Evolutionary conservation across 2,329 filamentous ascomycete genomes (phyloP).

Genomic region (Phaeosphaeriaceae sp.): DNA sequence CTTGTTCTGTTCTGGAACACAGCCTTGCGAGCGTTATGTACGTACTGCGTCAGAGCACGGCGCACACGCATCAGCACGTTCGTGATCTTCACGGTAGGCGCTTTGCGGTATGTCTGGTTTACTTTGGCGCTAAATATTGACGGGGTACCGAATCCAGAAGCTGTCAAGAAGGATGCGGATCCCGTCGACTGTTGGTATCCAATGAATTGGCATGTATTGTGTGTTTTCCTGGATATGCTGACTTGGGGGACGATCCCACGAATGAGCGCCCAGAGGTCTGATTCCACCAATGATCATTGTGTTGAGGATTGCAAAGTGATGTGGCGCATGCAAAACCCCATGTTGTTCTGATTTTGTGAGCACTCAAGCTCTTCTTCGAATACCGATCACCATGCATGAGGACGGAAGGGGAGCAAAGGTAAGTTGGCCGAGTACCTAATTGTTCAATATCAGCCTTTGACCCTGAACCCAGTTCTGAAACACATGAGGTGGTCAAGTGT

Average conservation of each 20-base stretch:
- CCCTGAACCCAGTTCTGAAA: constrained; percentile 1
- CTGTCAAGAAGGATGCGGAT: background rate
- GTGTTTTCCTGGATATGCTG: background rate
- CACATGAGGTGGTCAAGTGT: background rate
- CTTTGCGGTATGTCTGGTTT: background rate
- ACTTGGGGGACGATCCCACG: background rate
- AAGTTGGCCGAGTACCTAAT: background rate
- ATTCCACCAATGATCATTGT: background rate
- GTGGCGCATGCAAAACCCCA: background rate
- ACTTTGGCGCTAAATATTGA: background rate
- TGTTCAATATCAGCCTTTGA: background rate
- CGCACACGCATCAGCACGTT: background rate
- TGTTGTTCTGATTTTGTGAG: background rate
- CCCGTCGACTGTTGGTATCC: background rate
- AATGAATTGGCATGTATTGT: background rate
- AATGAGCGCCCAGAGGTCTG: background rate
- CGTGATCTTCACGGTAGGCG: background rate
- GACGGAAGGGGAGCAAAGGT: background rate
- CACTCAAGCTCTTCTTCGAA: background rate
- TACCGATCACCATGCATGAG: background rate
- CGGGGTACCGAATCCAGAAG: background rate
- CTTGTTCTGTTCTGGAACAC: background rate
- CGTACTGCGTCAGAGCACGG: background rate
- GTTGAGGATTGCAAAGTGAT: background rate
- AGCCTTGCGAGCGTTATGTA: background rate